A percentile compares a stretch with the other conserved stretches of the same genome.
Evolutionary conservation across 1,284 basidiomycete species (phyloP).

Genomic region (Blastosporella zonata): DNA sequence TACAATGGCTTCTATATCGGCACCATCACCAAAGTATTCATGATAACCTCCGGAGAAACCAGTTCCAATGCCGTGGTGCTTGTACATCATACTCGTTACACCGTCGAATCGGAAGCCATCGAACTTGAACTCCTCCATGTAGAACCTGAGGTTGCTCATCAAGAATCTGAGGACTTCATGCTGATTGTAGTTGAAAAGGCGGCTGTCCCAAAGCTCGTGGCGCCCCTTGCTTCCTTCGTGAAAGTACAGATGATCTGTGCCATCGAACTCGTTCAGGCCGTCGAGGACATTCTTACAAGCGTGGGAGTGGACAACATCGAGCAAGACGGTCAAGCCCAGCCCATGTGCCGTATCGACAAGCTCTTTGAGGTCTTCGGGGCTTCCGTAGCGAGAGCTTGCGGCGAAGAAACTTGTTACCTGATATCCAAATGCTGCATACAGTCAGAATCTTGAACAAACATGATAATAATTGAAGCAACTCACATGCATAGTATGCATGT

Average conservation of each 20-base stretch:
- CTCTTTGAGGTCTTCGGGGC: conserved; percentile 93
- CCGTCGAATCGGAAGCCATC: conserved; percentile 99
- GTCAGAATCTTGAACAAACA: conserved; percentile 12
- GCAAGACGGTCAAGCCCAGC: conserved; percentile 88
- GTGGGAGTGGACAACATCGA: conserved; percentile 97
- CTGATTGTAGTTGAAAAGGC: conserved; percentile 93
- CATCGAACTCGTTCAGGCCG: conserved; percentile 94
- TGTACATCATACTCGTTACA: conserved; percentile 99
- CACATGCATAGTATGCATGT: conserved; percentile 97
- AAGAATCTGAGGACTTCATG: conserved; percentile 96
- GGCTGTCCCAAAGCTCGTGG: conserved; percentile 96
- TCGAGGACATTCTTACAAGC: conserved; percentile 98
- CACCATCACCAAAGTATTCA: conserved; percentile 89
- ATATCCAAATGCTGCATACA: conserved; percentile 83
- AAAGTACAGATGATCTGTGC: conserved; percentile 96
- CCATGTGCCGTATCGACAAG: conserved; percentile 94
- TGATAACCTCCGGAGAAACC: conserved; percentile 98
- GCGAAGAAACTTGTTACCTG: conserved; percentile 98
- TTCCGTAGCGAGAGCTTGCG: conserved; percentile 92
- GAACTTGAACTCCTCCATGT: conserved; percentile 93
- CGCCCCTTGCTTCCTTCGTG: conserved; percentile 88
- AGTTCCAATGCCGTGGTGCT: conserved; percentile 95
- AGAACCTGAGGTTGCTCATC: conserved; percentile 92
- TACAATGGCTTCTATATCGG: conserved; percentile 88
- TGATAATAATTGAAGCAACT: conserved; percentile 26